These are phyloP conservation scores for Botryotinia convoluta DNA, from an alignment of 2,329 filamentous ascomycete genomes.

Conservation along the genomic window DNA sequence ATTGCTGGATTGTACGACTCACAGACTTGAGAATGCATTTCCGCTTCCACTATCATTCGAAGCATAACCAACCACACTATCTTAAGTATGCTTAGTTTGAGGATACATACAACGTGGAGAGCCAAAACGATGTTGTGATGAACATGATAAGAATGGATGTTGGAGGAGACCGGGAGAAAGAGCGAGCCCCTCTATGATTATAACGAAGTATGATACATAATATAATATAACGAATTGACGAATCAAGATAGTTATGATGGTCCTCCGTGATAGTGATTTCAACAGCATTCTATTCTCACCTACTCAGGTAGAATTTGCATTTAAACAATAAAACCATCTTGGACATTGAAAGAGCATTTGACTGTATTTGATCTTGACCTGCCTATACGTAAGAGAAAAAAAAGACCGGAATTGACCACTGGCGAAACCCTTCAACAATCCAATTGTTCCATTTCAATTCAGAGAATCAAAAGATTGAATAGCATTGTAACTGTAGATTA, in stretches of 20 bases:
- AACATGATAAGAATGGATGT: not conserved
- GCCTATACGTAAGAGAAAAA: not conserved
- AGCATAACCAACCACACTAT: not conserved
- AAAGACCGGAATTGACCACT: not conserved
- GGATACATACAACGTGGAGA: not conserved
- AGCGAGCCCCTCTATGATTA: not conserved
- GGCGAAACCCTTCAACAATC: not conserved
- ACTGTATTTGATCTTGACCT: not conserved
- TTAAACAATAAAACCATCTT: not conserved
- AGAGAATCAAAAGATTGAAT: not conserved
- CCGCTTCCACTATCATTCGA: constrained; percentile 11
- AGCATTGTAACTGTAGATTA: not conserved
- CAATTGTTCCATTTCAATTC: not conserved
- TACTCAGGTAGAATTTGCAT: not conserved
- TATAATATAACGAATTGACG: not conserved
- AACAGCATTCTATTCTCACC: not conserved
- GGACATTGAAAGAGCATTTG: not conserved
- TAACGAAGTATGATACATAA: not conserved
- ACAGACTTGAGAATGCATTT: constrained; percentile 16
- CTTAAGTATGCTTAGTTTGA: not conserved
- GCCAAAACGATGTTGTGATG: not conserved
- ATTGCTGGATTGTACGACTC: constrained; percentile 1
- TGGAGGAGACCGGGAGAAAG: not conserved
- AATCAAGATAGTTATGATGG: not conserved
- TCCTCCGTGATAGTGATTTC: not conserved